Percentiles rank a stretch among this genome's conserved stretches.
Evolutionary conservation across 2,329 filamentous ascomycete genomes (phyloP).

Genomic region (Achaetomium macrosporum): DNA sequence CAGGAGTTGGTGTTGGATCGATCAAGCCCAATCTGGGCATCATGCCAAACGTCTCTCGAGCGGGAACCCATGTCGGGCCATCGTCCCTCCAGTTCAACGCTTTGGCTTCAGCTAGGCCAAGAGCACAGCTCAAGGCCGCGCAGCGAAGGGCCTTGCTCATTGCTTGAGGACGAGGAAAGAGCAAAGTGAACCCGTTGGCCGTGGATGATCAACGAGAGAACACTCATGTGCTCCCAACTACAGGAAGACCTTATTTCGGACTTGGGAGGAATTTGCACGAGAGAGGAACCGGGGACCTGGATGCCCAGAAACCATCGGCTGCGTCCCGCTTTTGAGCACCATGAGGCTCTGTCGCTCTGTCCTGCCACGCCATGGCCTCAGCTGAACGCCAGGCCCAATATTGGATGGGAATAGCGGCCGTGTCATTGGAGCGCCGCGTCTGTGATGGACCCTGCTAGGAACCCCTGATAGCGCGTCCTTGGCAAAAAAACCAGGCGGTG

Average conservation of each 20-base stretch:
- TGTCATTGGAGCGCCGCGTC: constrained; percentile 2
- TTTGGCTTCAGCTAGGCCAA: constrained; percentile 22
- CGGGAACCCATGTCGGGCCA: constrained; percentile 23
- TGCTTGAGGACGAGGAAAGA: neutral
- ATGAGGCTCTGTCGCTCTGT: constrained; percentile 10
- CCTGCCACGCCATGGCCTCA: neutral
- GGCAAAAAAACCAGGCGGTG: too few relatives aligned
- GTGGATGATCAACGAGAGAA: neutral
- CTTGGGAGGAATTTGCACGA: neutral
- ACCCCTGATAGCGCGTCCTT: neutral
- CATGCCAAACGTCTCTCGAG: constrained; percentile 25
- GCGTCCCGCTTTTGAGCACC: constrained; percentile 7
- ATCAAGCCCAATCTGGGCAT: constrained; percentile 22
- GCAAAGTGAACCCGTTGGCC: neutral
- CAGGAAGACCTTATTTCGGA: neutral
- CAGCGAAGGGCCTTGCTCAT: constrained; percentile 23
- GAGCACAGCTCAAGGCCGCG: constrained; percentile 23
- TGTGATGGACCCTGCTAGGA: neutral
- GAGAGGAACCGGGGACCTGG: neutral
- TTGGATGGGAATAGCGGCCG: neutral
- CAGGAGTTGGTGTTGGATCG: constrained; percentile 21
- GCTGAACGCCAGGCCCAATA: constrained; percentile 8
- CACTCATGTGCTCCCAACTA: neutral
- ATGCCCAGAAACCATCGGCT: neutral
- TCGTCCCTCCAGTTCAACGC: constrained; percentile 24